Conservation (phyloP, 2,329 filamentous ascomycete species). For the Neonectria neomacrospora region DNA sequence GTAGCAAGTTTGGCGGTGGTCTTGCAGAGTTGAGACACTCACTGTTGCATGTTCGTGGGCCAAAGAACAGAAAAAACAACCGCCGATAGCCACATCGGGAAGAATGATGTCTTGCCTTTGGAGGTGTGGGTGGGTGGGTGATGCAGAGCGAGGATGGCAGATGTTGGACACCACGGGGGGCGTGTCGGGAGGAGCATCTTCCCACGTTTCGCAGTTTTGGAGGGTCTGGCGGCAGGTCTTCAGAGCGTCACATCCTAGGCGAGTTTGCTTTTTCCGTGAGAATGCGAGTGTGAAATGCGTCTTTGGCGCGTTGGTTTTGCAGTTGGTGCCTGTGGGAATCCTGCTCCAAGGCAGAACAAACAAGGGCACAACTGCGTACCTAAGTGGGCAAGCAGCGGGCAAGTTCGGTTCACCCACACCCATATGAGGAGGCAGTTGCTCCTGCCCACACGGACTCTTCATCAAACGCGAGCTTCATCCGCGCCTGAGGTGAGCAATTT, state of each 20-base stretch:
- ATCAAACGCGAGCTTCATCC: background rate
- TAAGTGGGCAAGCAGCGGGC: background rate
- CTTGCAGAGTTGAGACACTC: slow-evolving; percentile 5
- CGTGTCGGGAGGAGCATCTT: slow-evolving; percentile 6
- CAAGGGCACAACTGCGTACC: no score
- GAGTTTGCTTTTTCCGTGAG: background rate
- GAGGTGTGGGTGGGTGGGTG: slow-evolving; percentile 27
- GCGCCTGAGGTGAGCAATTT: background rate
- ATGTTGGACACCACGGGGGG: slow-evolving; percentile 1
- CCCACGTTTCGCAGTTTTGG: slow-evolving; percentile 1
- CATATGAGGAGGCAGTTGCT: background rate
- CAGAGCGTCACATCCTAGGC: background rate
- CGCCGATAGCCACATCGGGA: slow-evolving; percentile 32
- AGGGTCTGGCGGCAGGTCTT: background rate
- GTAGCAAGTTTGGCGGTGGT: background rate
- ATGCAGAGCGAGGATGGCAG: slow-evolving; percentile 16
- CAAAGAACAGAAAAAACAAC: slow-evolving; percentile 18
- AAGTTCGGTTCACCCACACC: background rate
- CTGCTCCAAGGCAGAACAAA: background rate
- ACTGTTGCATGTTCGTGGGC: slow-evolving; percentile 2
- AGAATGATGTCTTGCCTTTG: slow-evolving; percentile 39
- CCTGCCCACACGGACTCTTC: background rate
- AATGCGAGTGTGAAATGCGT: background rate
- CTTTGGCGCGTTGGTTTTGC: background rate
- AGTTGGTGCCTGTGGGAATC: background rate